These are phyloP conservation scores for Ophiostoma sp. DNA, from an alignment of 2,329 filamentous ascomycete species.

Conservation along the genomic window DNA sequence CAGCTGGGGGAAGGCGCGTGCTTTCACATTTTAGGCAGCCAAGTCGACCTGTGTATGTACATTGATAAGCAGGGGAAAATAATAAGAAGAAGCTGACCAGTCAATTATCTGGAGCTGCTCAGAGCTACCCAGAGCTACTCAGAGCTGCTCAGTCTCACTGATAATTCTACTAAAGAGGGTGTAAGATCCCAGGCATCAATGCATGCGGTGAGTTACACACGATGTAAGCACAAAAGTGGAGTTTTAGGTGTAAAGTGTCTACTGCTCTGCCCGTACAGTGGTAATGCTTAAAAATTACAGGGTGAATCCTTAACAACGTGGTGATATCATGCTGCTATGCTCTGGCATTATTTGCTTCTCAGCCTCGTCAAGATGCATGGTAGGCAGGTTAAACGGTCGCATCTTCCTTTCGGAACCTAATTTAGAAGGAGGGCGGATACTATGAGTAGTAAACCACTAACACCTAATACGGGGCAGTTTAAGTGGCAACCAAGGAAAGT, in stretches of 20 bases:
- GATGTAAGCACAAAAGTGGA: background rate
- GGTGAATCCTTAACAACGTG: background rate
- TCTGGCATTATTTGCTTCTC: background rate
- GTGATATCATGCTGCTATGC: background rate
- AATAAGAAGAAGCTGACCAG: background rate
- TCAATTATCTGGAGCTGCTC: background rate
- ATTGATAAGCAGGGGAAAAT: background rate
- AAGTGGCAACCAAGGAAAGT: background rate
- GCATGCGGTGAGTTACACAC: background rate
- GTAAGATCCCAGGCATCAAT: background rate
- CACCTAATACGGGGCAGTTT: background rate
- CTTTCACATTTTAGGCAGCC: background rate
- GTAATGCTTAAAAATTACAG: background rate
- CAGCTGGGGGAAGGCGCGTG: background rate
- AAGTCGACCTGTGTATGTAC: background rate
- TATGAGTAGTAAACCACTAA: background rate
- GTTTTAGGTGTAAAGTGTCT: background rate
- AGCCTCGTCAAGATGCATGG: background rate
- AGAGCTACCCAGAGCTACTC: background rate
- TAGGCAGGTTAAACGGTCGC: background rate
- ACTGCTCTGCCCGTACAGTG: background rate
- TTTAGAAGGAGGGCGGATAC: background rate
- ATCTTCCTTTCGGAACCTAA: background rate
- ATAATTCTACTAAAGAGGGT: background rate
- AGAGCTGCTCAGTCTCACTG: background rate